Percentiles rank a stretch among this genome's conserved stretches.
Evolutionary conservation across 2,329 filamentous ascomycete species (phyloP).

Genomic region (Ophiosphaerella korrae): DNA sequence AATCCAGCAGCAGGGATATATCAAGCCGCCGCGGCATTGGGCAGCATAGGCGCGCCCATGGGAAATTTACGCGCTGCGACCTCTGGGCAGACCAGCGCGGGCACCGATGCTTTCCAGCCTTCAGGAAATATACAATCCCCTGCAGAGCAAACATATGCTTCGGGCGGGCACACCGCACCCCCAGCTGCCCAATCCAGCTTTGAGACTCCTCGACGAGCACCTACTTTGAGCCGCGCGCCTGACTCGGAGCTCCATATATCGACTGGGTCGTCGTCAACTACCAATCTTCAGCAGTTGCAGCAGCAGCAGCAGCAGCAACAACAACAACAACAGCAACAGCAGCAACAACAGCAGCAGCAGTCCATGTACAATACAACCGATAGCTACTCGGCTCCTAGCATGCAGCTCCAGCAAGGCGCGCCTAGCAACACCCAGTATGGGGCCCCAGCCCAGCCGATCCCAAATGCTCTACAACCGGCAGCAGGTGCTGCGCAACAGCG

Average conservation of each 20-base stretch:
- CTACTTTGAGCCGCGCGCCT: constrained; percentile 50
- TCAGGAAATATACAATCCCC: constrained; percentile 28
- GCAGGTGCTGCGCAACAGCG: constrained; percentile 55
- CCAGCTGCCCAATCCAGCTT: constrained; percentile 52
- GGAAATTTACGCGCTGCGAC: constrained; percentile 48
- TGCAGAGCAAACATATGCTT: constrained; percentile 7
- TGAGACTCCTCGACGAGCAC: constrained; percentile 57
- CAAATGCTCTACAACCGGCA: constrained; percentile 65
- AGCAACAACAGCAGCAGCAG: constrained; percentile 40
- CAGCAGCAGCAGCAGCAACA: constrained; percentile 1
- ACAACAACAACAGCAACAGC: constrained; percentile 39
- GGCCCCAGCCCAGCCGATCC: constrained; percentile 28
- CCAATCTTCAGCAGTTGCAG: not conserved
- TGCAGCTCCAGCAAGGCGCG: constrained; percentile 65
- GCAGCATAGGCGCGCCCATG: constrained; percentile 53
- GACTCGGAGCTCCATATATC: constrained; percentile 62
- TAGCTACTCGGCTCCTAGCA: constrained; percentile 59
- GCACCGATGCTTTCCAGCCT: constrained; percentile 52
- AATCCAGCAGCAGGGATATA: constrained; percentile 52
- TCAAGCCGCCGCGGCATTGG: constrained; percentile 53
- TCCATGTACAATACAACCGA: constrained; percentile 57
- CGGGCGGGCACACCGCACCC: constrained; percentile 34
- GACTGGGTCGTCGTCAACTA: constrained; percentile 45
- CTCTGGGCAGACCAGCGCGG: constrained; percentile 49
- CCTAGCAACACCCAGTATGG: constrained; percentile 55